phyloP scores from a whole-genome alignment of 345 rosid genomes.

The Triadica sebifera region DNA sequence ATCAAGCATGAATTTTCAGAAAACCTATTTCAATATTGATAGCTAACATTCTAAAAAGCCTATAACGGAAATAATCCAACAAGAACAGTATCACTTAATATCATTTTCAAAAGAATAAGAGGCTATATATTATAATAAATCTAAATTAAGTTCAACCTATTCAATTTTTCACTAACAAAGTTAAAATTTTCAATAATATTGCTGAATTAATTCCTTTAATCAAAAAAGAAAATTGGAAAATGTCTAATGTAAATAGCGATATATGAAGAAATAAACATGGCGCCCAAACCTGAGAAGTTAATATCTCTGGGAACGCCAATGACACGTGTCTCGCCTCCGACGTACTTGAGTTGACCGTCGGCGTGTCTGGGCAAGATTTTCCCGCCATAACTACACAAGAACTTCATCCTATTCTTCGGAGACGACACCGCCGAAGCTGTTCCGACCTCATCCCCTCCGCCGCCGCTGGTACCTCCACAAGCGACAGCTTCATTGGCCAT shows the following conservation, averaged over 20 bases:
- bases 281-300: constrained; percentile 48
- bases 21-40: neutral
- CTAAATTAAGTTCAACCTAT: no score
- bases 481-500: constrained; percentile 11
- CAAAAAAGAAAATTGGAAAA: neutral
- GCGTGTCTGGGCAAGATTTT: constrained; percentile 65
- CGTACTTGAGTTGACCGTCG: constrained; percentile 76
- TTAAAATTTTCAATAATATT: neutral
- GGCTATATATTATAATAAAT: no score
- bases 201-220: neutral
- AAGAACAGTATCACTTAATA: neutral
- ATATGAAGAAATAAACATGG: no score
- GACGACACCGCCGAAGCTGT: constrained; percentile 24
- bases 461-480: constrained; percentile 5
- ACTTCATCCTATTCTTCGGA: constrained; percentile 53
- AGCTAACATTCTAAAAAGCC: neutral
- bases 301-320: constrained; percentile 57
- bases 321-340: constrained; percentile 92
- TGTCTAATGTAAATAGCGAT: neutral
- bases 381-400: constrained; percentile 87
- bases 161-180: no score
- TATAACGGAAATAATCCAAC: neutral
- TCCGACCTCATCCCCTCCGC: constrained; percentile 20
- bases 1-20: neutral
- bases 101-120: no score